Conservation (phyloP, 1,284 basidiomycete species). For the Pisolithus thermaeus region DNA sequence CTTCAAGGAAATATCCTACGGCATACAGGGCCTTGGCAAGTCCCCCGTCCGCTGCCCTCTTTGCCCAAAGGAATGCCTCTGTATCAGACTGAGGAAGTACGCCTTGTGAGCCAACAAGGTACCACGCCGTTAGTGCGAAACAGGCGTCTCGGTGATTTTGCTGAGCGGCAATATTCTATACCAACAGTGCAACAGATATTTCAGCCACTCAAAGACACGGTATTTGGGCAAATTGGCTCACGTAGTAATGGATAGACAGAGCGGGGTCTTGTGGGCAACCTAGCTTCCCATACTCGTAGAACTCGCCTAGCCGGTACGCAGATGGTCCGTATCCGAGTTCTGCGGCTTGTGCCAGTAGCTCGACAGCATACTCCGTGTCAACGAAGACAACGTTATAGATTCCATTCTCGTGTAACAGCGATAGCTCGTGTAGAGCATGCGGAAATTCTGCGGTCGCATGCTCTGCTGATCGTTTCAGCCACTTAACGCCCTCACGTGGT, state of each 20-base stretch:
- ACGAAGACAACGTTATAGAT: conserved; percentile 97
- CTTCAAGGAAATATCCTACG: conserved; percentile 95
- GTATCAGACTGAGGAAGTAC: conserved; percentile 98
- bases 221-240: conserved; percentile 35
- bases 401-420: conserved; percentile 90
- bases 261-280: conserved; percentile 98
- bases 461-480: conserved; percentile 96
- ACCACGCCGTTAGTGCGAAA: conserved; percentile 98
- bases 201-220: background rate
- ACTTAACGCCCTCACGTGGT: conserved; percentile 96
- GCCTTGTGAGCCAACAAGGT: conserved; percentile 95
- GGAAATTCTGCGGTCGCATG: conserved; percentile 93
- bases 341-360: conserved; percentile 90
- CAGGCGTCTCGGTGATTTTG: conserved; percentile 96
- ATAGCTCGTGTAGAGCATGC: conserved; percentile 93
- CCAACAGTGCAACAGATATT: conserved; percentile 8
- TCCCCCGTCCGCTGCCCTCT: conserved; percentile 86
- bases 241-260: conserved; percentile 97
- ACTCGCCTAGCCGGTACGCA: conserved; percentile 94
- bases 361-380: conserved; percentile 92
- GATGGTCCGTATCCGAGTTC: conserved; percentile 96
- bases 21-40: conserved; percentile 94
- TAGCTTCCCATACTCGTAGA: conserved; percentile 99
- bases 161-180: conserved; percentile 93
- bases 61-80: conserved; percentile 93